Base-by-base conservation (phyloP, 257 asterid species). In the Linaria vulgaris region DNA sequence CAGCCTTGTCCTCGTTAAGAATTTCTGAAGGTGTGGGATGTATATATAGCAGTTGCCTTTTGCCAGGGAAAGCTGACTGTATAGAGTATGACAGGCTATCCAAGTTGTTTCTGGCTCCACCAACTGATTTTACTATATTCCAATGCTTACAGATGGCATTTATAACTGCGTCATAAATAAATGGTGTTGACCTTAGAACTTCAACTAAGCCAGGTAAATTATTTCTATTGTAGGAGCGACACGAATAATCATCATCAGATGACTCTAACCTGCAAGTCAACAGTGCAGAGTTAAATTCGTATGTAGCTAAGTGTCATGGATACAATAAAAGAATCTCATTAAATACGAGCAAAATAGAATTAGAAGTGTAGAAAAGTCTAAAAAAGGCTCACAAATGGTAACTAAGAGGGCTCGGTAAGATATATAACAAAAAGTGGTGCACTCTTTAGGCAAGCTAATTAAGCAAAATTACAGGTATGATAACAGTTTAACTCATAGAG, bases 241-340 rank as follows among this genome's bases (percentile, higher is more conserved):
- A 74, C 15, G 80, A 75, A 72, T 80, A 74, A 61, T 74, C 78
- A 12, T 47, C 86, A 45, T 79, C 74, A 46, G 74, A 65, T 53
- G 82, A 74, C 77, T 86, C 94, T 65, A 80, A 79, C 79, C 97
- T 94, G 97, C 80, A 82, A 74, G 54, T 52, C 55, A 62, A 56
- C 59, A 69, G 45, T 52, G 54, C 44, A 56, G 37, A 59, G 30
- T 63, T 74, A 75, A 82, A 55, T 20, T 16, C 17, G 41, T 34
- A 57, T 61, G 22, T 24, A 63, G 63, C 56, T 53, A 57, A 62
- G 22, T 52, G 39, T 34, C 12, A 67, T 23, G 46, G 44, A 21
- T 38, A 19, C 12, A 44, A 14, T 37, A 15, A 9, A 63, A 58
- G 24, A 10, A 50, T 39, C 10, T 41, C 8, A 63, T 34, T 17